Evolutionary conservation across 495 filamentous ascomycete species (phyloP).

Genomic region (Margaritispora aquatica): DNA sequence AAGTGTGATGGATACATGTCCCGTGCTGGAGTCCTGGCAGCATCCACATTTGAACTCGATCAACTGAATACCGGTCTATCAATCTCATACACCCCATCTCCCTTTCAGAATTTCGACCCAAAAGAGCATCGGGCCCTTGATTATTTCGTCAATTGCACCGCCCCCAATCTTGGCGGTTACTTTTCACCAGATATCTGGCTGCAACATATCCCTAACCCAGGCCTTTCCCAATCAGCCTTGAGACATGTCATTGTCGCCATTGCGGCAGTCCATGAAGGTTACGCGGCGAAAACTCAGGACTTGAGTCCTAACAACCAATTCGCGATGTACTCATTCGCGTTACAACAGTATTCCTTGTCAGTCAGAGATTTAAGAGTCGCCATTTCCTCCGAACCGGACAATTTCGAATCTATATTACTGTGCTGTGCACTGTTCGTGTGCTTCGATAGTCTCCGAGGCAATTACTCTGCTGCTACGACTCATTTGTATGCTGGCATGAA

Average conservation of each 20-base stretch:
- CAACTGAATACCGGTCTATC: too few species aligned
- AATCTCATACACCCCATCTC: background rate
- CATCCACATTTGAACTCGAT: too few species aligned
- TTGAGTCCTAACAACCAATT: background rate
- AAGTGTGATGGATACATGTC: background rate
- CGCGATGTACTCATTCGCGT: background rate
- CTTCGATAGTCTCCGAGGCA: background rate
- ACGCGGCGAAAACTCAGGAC: background rate
- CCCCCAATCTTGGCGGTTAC: background rate
- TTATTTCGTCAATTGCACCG: background rate
- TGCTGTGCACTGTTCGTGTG: background rate
- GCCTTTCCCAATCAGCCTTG: background rate
- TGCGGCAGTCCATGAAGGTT: background rate
- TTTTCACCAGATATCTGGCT: background rate
- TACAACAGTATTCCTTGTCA: background rate
- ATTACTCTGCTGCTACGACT: background rate
- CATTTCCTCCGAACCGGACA: background rate
- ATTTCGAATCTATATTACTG: background rate
- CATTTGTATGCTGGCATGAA: background rate
- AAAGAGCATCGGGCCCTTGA: background rate
- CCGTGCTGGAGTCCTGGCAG: background rate
- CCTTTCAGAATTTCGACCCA: background rate
- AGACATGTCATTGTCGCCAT: background rate
- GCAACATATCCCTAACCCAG: background rate
- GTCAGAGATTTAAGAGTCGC: background rate